Evolutionary conservation across 768 basidiomycete species (phyloP), one percentile per base, ranked within the genome.

Genomic region (Lactifluus volemus): DNA sequence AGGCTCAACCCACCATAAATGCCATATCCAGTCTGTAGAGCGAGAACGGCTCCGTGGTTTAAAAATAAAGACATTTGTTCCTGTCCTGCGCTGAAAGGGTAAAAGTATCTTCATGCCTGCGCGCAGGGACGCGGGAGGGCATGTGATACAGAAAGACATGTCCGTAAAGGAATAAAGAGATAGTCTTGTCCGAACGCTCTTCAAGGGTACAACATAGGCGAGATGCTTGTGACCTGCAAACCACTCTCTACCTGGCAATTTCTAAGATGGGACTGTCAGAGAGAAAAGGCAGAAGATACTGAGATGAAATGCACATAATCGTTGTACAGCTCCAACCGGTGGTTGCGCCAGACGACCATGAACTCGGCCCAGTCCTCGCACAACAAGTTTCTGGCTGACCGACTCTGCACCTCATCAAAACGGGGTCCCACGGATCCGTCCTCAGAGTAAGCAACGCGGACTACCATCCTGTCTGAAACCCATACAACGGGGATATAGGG

Each of bases 21-120:
- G 79, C 94, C 93, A 97, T 49, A 84, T 77, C 95, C 95, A 98
- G 71, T 97, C 93, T 42, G 82, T 78, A 1, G 89, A 86, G 54
- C 92, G 77, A 5, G 87, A 84, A 32, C 89, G 82, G 63, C 84
- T 85, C 70, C 88, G 90, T 17, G 78, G 67, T 68, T 96, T 95
- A 72, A 95, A 89, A 32, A 96, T 78, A 70, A 94, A 96, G 30
- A 96, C 81, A 64, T 92, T 87, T 0, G 86, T 90, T 5, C 93
- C 92, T 61, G 81, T 80, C 53, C 78, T 70, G 11, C 77, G 73
- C 56, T 75, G 77, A 58, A 87, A 78, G 59, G 81, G 77, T 48
- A 76, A 73, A 1, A 78, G 80, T 30, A 77, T 70, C 45, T 77
- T 79, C 3, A 75, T 70, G 36, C 71, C 69, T 42, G 74, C 72